A percentile compares a stretch with the other conserved stretches of the same genome.
Conservation (phyloP, 2,329 filamentous ascomycete genomes). For the Fusarium sp. region DNA sequence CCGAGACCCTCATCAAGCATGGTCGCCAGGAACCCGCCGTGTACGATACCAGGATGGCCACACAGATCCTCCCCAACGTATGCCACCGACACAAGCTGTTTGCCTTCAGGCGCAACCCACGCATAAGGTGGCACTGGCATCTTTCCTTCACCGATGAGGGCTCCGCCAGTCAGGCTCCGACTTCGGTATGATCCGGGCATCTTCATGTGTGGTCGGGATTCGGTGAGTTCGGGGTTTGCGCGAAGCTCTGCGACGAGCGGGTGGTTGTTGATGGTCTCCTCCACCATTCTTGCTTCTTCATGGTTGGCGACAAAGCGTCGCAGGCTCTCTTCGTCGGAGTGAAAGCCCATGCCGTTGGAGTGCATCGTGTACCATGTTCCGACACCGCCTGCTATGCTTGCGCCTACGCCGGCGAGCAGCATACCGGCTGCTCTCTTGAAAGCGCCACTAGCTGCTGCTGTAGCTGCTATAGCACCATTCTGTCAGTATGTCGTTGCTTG, state of each 20-base stretch:
- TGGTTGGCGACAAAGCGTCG: conserved; percentile 69
- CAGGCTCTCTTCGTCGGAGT: conserved; percentile 77
- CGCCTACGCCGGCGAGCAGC: conserved; percentile 48
- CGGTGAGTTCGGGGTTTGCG: conserved; percentile 71
- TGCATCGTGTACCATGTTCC: conserved; percentile 52
- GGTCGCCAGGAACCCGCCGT: conserved; percentile 92
- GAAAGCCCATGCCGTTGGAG: conserved; percentile 52
- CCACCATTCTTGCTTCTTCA: conserved; percentile 68
- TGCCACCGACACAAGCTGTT: conserved; percentile 75
- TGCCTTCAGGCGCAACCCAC: conserved; percentile 78
- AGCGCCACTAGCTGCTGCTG: conserved; percentile 31
- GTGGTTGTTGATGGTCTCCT: conserved; percentile 79
- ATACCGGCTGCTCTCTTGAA: conserved; percentile 43
- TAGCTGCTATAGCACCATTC: conserved; percentile 6
- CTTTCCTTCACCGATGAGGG: conserved; percentile 77
- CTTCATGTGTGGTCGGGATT: conserved; percentile 88
- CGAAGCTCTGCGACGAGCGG: conserved; percentile 79
- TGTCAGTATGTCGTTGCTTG: conserved; percentile 29
- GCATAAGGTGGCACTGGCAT: conserved; percentile 84
- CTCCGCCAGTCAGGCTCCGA: conserved; percentile 85
- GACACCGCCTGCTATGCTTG: conserved; percentile 48
- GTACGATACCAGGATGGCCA: conserved; percentile 89
- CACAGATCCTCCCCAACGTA: conserved; percentile 85
- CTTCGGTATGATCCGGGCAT: conserved; percentile 76
- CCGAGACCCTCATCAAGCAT: conserved; percentile 91